Conservation (phyloP, 345 rosid genomes). For the Eutrema yunnanense region DNA sequence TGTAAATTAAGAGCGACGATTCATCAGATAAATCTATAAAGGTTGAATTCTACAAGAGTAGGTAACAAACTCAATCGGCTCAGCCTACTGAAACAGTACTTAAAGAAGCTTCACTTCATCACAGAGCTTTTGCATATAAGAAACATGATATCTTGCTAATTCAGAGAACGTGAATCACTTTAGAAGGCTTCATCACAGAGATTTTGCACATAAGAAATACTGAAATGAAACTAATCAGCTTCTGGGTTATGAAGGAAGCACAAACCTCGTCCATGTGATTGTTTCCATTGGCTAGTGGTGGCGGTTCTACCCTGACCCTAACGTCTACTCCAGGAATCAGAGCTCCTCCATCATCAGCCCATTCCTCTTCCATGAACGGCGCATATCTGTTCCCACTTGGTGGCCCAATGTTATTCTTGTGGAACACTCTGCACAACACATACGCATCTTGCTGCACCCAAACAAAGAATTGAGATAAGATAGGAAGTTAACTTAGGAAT, state of each 20-base stretch:
- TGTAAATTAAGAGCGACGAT: not conserved
- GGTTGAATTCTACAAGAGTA: not conserved
- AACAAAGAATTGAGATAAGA: slow-evolving; percentile 3
- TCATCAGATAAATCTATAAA: not conserved
- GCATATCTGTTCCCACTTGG: slow-evolving; percentile 84
- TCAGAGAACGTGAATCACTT: not conserved
- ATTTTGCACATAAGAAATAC: not conserved
- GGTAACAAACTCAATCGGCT: not conserved
- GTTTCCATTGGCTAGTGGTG: slow-evolving; percentile 16
- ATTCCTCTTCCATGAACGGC: slow-evolving; percentile 72
- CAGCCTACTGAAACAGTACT: slow-evolving; percentile 1
- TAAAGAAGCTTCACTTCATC: not conserved
- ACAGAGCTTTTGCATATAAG: slow-evolving; percentile 4
- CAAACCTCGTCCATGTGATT: slow-evolving; percentile 41
- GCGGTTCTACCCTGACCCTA: slow-evolving; percentile 26
- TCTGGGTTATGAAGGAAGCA: slow-evolving; percentile 5
- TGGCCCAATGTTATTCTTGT: slow-evolving; percentile 87
- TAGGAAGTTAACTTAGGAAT: not conserved
- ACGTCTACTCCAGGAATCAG: slow-evolving; percentile 59
- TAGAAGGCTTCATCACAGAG: not conserved
- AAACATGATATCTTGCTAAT: not conserved
- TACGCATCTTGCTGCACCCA: slow-evolving; percentile 48
- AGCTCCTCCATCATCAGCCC: slow-evolving; percentile 52
- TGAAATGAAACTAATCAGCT: not conserved
- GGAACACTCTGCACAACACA: slow-evolving; percentile 87